Conservation (phyloP, 768 basidiomycete species). For the Tylopilus cervinicoccineus region DNA sequence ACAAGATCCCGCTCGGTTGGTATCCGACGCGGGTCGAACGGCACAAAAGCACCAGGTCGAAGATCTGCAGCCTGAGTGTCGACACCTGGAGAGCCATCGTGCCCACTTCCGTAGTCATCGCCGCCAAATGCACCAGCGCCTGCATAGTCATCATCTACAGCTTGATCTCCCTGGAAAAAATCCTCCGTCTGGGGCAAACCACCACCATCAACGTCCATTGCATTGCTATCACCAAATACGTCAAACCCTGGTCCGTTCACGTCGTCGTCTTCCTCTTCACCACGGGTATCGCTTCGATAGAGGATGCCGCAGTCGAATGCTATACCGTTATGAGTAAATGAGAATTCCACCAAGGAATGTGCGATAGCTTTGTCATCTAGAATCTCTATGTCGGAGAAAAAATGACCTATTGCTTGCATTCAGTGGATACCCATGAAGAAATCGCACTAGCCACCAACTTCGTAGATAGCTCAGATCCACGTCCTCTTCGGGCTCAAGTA, state of each 20-base stretch:
- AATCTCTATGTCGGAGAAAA: constrained; percentile 63
- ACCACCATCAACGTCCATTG: constrained; percentile 40
- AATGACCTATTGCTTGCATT: constrained; percentile 45
- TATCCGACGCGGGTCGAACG: constrained; percentile 82
- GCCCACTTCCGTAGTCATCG: constrained; percentile 38
- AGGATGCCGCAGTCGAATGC: constrained; percentile 60
- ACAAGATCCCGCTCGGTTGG: constrained; percentile 78
- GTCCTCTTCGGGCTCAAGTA: constrained; percentile 65
- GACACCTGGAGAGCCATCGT: constrained; percentile 42
- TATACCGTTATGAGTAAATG: constrained; percentile 67
- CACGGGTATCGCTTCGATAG: constrained; percentile 50
- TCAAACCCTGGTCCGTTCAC: constrained; percentile 23
- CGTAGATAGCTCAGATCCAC: constrained; percentile 63
- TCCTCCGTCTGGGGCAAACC: constrained; percentile 48
- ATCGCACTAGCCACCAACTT: constrained; percentile 37
- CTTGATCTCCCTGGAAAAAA: constrained; percentile 65
- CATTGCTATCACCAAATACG: constrained; percentile 20
- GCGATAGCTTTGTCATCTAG: constrained; percentile 74
- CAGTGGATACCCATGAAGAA: constrained; percentile 1
- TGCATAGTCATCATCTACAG: constrained; percentile 44
- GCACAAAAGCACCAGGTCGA: constrained; percentile 50
- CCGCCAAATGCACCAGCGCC: constrained; percentile 39
- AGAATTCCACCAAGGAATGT: constrained; percentile 75
- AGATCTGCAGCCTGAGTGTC: constrained; percentile 38
- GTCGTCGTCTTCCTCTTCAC: constrained; percentile 34